Evolutionary conservation across 371 early-diverging fungal genomes (phyloP), one percentile per base, ranked within the genome.

Genomic region (Mortierella sp.): DNA sequence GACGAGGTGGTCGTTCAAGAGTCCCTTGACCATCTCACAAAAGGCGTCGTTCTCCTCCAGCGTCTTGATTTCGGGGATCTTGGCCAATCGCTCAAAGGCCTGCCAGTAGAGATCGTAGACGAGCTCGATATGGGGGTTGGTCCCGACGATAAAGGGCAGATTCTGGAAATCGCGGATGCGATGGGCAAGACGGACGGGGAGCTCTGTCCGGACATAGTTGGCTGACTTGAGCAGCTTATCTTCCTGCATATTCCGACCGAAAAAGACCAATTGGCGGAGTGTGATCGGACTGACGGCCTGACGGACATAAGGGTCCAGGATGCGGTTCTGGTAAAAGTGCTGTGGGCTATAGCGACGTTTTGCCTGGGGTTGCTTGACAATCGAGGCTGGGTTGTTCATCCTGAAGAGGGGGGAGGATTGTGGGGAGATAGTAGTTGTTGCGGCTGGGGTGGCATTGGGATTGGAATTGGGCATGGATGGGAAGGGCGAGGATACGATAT

Each of bases 81-180:
- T 87, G 51, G 95, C 91, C 26, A 98, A 88, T 24, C 84, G 85
- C 71, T 97, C 96, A 86, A 98, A 98, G 0, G 97, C 97, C 24
- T 92, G 91, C 94, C 96, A 97, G 88, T 98, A 98, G n/a, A 96
- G 92, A 59, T 91, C 89, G 78, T 98, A 98, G 4, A 97, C 94
- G 50, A 88, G 91, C 72, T 95, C 93, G 77, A 98, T 94, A 82
- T 97, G 96, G 2, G 98, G 97, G 86, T 98, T 97, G 26, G 95
- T 95, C 19, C 97, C 98, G 19, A 97, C 95, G 64, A 97, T 95
- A 79, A 96, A 98, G 3, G 99, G 99, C 43, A 98, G 90, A 53
- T 93, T 94, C 75, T 96, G 96, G 82, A 97, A 96, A 78, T 95
- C 96, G 28, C 94, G 91, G 51, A 99, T 97, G 5, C 98, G 93